Percentiles rank a stretch among this genome's conserved stretches.
phyloP scores from a whole-genome alignment of 768 basidiomycete species.

The Phylloporus arenicola region DNA sequence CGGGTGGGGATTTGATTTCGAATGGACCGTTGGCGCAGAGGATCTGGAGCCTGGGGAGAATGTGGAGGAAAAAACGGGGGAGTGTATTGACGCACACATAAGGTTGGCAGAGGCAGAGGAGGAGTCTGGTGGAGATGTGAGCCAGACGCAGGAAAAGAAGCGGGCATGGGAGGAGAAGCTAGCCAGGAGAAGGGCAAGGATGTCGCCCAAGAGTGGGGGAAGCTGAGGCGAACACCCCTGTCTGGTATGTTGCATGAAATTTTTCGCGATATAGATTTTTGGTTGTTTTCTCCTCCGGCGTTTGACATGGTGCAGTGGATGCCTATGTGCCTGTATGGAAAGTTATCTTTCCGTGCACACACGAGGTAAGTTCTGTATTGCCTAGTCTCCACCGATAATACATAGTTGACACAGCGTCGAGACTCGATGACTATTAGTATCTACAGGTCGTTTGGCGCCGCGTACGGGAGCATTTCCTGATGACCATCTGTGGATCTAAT shows the following conservation, averaged over 20 bases:
- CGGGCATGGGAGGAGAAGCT: constrained; percentile 37
- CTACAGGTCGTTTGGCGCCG: background rate
- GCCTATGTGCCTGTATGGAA: too few species aligned
- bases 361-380: background rate
- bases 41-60: constrained; percentile 15
- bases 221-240: background rate
- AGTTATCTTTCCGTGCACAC: too few species aligned
- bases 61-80: constrained; percentile 66
- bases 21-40: constrained; percentile 45
- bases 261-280: background rate
- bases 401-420: background rate
- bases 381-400: background rate
- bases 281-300: background rate
- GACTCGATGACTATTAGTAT: background rate
- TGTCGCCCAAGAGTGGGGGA: constrained; percentile 22
- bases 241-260: constrained; percentile 6
- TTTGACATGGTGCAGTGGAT: background rate
- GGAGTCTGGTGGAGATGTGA: constrained; percentile 50
- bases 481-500: background rate
- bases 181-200: constrained; percentile 31
- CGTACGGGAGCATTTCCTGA: background rate
- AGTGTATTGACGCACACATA: constrained; percentile 56
- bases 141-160: constrained; percentile 70
- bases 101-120: constrained; percentile 43
- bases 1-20: constrained; percentile 85